Evolutionary conservation across 306 rosid species (phyloP), one percentile per base, ranked within the genome.

Genomic region (Rosa lucieae): DNA sequence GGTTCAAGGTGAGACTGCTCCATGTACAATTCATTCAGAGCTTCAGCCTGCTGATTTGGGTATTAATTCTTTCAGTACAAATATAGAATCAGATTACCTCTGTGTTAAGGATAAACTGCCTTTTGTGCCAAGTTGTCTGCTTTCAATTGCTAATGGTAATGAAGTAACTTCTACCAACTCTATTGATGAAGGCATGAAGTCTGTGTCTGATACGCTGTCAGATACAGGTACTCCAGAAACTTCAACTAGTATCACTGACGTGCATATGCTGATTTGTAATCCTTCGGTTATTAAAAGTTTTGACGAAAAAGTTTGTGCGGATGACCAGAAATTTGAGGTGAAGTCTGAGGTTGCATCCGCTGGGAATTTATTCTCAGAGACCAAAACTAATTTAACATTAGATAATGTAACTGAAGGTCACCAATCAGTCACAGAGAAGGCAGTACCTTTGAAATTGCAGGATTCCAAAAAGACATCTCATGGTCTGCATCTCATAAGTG

Each of bases 181-280:
- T 52, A 70, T 66, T 69, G 85, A 79, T 72, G 93, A 92, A 80
- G 83, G 84, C 72, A 61, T 72, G 82, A 90, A 84, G 71, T 78
- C 80, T 77, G 71, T 76, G 32, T 81, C 86, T 75, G 84, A 73
- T 79, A 75, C 73, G 67, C 72, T 77, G 67, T 82, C 86, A 9
- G 82, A 81, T 72, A 58, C 73, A 32, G 81, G 65, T 87, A 83
- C 89, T 82, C 84, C 79, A 69, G 92, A 88, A 71, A 84, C 81
- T 61, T 21, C 72, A 72, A 70, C 87, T 75, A 84, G 85, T 73
- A 85, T 78, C 53, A 81, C 76, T 14, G 90, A 79, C 76, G 39
- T 62, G 66, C 58, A 46, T 69, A 74, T 59, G 81, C 74, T 73
- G 75, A 81, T 73, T 80, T 43, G 65, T 71, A 78, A 81, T 69